Evolutionary conservation across 495 filamentous ascomycete genomes (phyloP).

Genomic region (Neurospora sp.): DNA sequence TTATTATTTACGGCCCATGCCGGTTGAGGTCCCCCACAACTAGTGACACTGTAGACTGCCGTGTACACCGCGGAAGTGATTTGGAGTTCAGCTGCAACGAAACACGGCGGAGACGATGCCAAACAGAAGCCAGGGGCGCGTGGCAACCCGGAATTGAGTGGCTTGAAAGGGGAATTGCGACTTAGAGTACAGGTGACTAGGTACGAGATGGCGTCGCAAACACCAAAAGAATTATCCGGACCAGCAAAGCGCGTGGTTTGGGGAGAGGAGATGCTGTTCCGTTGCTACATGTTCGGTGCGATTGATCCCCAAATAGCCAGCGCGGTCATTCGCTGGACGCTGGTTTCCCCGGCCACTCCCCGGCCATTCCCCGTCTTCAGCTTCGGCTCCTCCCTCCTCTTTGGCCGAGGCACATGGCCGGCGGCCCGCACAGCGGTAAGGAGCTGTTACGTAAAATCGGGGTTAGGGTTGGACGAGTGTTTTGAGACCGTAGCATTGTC

Average conservation of each 20-base stretch:
- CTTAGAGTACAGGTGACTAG: background rate
- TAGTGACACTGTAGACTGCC: background rate
- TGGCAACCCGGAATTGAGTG: background rate
- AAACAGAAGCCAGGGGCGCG: background rate
- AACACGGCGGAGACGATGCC: background rate
- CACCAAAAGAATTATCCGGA: background rate
- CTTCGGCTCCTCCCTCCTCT: conserved; percentile 6
- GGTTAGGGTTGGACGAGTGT: background rate
- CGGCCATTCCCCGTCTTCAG: background rate
- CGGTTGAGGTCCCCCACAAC: background rate
- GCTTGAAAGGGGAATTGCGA: background rate
- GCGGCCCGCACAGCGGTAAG: background rate
- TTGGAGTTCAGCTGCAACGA: background rate
- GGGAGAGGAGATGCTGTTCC: background rate
- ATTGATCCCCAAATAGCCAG: background rate
- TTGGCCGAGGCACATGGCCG: conserved; percentile 17
- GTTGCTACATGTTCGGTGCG: background rate
- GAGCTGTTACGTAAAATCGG: background rate
- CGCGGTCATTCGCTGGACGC: background rate
- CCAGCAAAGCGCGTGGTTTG: background rate
- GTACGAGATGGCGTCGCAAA: background rate
- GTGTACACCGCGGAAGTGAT: background rate
- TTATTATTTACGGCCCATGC: background rate
- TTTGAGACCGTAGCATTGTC: background rate
- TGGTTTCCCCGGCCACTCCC: background rate